Evolutionary conservation across 148 eudicot species (phyloP).

Genomic region (Talinum fruticosum): DNA sequence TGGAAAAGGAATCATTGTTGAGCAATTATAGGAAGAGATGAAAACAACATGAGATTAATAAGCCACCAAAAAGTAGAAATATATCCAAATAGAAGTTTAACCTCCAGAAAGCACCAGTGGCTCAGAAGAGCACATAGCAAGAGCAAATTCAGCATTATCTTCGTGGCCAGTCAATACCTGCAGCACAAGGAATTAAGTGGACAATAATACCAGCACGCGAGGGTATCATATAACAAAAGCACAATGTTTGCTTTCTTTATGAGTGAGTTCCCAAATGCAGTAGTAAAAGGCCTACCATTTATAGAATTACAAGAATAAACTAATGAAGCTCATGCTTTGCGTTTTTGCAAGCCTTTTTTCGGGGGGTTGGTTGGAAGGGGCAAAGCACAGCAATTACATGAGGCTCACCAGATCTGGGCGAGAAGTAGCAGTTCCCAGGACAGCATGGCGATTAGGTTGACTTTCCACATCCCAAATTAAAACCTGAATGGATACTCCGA

Average conservation of each 20-base stretch:
- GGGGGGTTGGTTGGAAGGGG: neutral
- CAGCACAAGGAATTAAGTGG: slow-evolving; percentile 19
- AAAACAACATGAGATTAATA: neutral
- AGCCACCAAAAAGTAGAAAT: neutral
- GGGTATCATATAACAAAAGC: neutral
- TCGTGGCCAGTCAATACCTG: slow-evolving; percentile 85
- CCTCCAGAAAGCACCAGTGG: slow-evolving; percentile 96
- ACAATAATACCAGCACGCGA: neutral
- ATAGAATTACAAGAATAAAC: slow-evolving; percentile 6
- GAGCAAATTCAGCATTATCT: slow-evolving; percentile 89
- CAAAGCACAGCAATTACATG: neutral
- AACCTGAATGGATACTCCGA: slow-evolving; percentile 45
- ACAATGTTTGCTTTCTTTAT: neutral
- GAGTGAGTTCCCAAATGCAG: neutral
- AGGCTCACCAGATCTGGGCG: slow-evolving; percentile 82
- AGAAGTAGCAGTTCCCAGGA: slow-evolving; percentile 65
- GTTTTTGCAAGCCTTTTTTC: neutral
- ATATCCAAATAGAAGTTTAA: slow-evolving; percentile 16
- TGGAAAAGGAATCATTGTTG: neutral
- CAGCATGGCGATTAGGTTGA: slow-evolving; percentile 87
- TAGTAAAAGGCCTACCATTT: neutral
- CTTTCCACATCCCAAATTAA: slow-evolving; percentile 93
- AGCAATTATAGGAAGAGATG: neutral
- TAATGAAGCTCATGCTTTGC: neutral
- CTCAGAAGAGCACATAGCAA: slow-evolving; percentile 81